phyloP scores from a whole-genome alignment of 1,139 yeast species.

The Debaryomycetaceae sp. region DNA sequence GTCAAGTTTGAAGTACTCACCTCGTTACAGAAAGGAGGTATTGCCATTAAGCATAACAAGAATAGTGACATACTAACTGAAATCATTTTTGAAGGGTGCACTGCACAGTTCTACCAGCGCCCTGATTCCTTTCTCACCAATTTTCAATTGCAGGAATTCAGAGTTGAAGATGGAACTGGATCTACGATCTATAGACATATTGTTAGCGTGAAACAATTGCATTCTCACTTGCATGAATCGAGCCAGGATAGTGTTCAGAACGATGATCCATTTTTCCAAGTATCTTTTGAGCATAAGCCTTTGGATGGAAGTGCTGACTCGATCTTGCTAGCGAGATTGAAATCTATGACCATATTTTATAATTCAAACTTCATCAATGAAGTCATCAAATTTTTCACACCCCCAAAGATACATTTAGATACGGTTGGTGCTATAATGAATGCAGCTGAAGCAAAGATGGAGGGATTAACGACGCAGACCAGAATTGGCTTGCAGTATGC shows the following conservation, averaged over 20 bases:
- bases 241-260: slow-evolving; percentile 3
- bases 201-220: slow-evolving; percentile 75
- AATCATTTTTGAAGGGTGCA: slow-evolving; percentile 78
- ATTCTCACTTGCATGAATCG: slow-evolving; percentile 25
- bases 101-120: slow-evolving; percentile 68
- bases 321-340: slow-evolving; percentile 64
- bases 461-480: slow-evolving; percentile 85
- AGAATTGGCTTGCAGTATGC: slow-evolving; percentile 92
- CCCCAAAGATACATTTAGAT: slow-evolving; percentile 82
- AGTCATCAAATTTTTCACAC: slow-evolving; percentile 70
- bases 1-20: slow-evolving; percentile 65
- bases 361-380: slow-evolving; percentile 79
- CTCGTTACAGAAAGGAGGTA: slow-evolving; percentile 71
- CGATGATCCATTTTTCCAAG: slow-evolving; percentile 70
- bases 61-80: slow-evolving; percentile 58
- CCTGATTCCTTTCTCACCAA: slow-evolving; percentile 73
- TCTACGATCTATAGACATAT: slow-evolving; percentile 74
- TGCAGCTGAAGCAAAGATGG: slow-evolving; percentile 95
- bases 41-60: slow-evolving; percentile 50
- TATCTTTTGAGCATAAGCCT: slow-evolving; percentile 83
- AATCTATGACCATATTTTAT: slow-evolving; percentile 86
- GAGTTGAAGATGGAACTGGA: slow-evolving; percentile 84
- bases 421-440: slow-evolving; percentile 89
- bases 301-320: slow-evolving; percentile 82
- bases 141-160: slow-evolving; percentile 74